These are phyloP conservation scores for Xylariaceae sp. DNA, from an alignment of 2,329 filamentous ascomycete species.

Conservation along the genomic window DNA sequence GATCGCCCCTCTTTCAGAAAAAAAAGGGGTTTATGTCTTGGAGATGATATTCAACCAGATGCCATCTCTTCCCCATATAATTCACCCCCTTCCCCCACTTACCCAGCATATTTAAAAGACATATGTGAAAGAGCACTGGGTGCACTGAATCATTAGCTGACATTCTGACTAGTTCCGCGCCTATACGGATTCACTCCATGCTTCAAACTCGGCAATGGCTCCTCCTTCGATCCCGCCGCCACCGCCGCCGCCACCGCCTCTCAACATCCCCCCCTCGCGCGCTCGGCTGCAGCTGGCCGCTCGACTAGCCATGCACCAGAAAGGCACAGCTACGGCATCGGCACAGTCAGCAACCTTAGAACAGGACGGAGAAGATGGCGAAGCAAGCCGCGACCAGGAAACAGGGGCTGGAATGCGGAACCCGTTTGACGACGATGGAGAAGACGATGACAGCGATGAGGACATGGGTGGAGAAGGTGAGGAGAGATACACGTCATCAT, in stretches of 20 bases:
- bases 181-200: constrained; percentile 53
- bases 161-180: constrained; percentile 49
- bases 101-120: no score
- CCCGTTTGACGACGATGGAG: constrained; percentile 41
- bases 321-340: constrained; percentile 49
- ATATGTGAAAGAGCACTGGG: no score
- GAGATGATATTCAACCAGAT: no score
- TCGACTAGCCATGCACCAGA: constrained; percentile 71
- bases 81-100: no score
- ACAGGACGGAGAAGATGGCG: constrained; percentile 37
- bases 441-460: constrained; percentile 45
- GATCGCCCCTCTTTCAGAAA: no score
- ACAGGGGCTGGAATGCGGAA: constrained; percentile 27
- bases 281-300: constrained; percentile 89
- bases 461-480: constrained; percentile 35
- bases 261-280: constrained; percentile 82
- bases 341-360: constrained; percentile 38
- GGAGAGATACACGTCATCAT: constrained; percentile 29
- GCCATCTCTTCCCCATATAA: no score
- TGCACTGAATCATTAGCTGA: constrained; percentile 17
- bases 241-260: constrained; percentile 67
- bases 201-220: constrained; percentile 44
- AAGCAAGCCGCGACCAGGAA: constrained; percentile 19
- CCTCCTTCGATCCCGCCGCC: constrained; percentile 58
- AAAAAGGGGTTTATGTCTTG: no score